Evolutionary conservation across 495 filamentous ascomycete species (phyloP).

Genomic region (Penicillium nucicola): DNA sequence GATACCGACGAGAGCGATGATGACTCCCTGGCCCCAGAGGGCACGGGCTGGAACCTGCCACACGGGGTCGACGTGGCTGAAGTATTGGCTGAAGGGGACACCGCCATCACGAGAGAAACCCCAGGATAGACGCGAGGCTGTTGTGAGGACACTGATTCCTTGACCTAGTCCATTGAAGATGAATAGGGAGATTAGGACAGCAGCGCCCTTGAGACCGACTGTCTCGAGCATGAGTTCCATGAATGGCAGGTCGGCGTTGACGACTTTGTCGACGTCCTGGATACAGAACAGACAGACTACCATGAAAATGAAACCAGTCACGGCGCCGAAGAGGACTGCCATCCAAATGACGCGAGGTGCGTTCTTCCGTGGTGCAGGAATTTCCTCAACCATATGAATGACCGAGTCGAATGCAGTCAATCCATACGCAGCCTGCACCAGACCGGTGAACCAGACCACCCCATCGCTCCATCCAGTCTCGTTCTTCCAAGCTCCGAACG

Average conservation of each 20-base stretch:
- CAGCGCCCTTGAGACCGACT: constrained; percentile 34
- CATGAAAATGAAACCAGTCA: constrained; percentile 68
- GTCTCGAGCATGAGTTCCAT: constrained; percentile 44
- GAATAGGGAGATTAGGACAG: constrained; percentile 41
- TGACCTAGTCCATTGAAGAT: constrained; percentile 49
- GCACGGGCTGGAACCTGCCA: constrained; percentile 45
- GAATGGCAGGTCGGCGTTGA: constrained; percentile 46
- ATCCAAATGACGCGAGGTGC: constrained; percentile 42
- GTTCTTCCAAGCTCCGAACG: constrained; percentile 58
- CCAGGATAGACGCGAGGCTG: constrained; percentile 51
- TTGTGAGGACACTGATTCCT: constrained; percentile 44
- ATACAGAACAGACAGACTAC: constrained; percentile 74
- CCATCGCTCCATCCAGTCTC: constrained; percentile 62
- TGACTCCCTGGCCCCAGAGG: constrained; percentile 40
- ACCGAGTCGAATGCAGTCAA: constrained; percentile 63
- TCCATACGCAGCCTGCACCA: constrained; percentile 59
- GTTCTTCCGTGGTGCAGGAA: constrained; percentile 40
- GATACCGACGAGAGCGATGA: constrained; percentile 42
- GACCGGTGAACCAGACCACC: constrained; percentile 59
- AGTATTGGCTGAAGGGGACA: constrained; percentile 42
- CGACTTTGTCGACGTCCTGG: constrained; percentile 56
- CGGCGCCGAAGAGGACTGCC: constrained; percentile 45
- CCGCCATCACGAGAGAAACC: constrained; percentile 59
- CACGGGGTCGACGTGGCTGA: constrained; percentile 38
- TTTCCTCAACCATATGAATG: constrained; percentile 58